These are phyloP conservation scores for Xylaria digitata DNA, from an alignment of 2,329 filamentous ascomycete species.

Conservation along the genomic window DNA sequence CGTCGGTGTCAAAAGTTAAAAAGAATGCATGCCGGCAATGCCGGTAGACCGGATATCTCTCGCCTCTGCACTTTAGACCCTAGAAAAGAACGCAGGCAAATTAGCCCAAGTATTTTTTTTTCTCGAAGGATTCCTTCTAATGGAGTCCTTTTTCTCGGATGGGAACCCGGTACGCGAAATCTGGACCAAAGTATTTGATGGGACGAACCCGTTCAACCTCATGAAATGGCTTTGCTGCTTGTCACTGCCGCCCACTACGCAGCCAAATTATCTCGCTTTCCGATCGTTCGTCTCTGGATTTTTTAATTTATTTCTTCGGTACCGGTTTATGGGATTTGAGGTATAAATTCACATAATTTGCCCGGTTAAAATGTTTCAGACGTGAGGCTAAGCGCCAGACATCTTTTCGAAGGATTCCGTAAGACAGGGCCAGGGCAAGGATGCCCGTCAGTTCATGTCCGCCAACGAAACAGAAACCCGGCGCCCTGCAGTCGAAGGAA, in stretches of 20 bases:
- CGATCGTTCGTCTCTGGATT: background rate
- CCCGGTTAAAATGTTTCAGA: conserved; percentile 11
- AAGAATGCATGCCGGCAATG: conserved; percentile 17
- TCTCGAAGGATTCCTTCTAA: background rate
- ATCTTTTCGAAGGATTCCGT: conserved; percentile 17
- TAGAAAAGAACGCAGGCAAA: conserved; percentile 5
- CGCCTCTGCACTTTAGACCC: background rate
- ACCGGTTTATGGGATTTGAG: no score
- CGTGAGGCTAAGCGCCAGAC: conserved; percentile 2
- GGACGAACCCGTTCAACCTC: background rate
- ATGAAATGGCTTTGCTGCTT: background rate
- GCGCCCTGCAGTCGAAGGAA: conserved; percentile 18
- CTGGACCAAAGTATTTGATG: conserved; percentile 3
- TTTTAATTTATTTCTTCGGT: background rate
- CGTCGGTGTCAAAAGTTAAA: background rate
- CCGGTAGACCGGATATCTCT: conserved; percentile 19
- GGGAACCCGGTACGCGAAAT: conserved; percentile 1
- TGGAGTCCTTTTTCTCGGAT: background rate
- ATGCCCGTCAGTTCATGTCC: conserved; percentile 2
- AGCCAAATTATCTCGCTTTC: background rate
- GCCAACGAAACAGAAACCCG: background rate
- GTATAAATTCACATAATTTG: conserved; percentile 7
- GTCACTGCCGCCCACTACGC: background rate
- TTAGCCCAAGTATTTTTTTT: background rate
- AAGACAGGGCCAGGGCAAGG: conserved; percentile 3